Conservation (phyloP, 129 eudicot species). For the Logfia minima region DNA sequence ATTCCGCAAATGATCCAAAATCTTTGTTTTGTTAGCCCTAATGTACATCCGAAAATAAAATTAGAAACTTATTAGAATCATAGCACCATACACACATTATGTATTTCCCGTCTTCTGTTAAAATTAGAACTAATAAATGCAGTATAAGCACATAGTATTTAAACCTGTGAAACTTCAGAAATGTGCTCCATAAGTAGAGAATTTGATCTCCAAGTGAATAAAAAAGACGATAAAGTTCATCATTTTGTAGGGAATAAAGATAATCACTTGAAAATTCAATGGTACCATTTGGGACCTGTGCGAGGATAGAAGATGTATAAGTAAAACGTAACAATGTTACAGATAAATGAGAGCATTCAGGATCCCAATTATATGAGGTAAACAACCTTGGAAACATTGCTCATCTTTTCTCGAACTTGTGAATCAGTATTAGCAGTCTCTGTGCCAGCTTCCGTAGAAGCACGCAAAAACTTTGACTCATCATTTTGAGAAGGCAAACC, state of each 20-base stretch:
- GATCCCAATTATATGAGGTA: conserved; percentile 9
- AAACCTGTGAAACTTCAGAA: conserved; percentile 94
- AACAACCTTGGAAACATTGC: conserved; percentile 48
- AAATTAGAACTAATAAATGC: background rate
- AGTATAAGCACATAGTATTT: conserved; percentile 20
- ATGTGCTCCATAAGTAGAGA: conserved; percentile 67
- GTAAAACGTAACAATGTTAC: conserved; percentile 7
- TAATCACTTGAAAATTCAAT: conserved; percentile 48
- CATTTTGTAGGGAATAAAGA: conserved; percentile 53
- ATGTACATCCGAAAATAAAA: conserved; percentile 11
- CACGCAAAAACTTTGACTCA: conserved; percentile 38
- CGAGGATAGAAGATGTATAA: conserved; percentile 20
- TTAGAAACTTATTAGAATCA: background rate
- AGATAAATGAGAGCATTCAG: background rate
- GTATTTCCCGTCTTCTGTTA: conserved; percentile 3
- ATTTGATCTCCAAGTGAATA: conserved; percentile 70
- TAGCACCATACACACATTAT: conserved; percentile 13
- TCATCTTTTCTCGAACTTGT: conserved; percentile 30
- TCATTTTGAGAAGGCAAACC: conserved; percentile 56
- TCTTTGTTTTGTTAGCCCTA: conserved; percentile 72
- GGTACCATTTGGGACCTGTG: conserved; percentile 55
- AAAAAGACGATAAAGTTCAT: conserved; percentile 53
- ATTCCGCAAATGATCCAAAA: conserved; percentile 66
- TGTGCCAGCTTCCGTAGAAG: conserved; percentile 28
- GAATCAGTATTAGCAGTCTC: conserved; percentile 38